Evolutionary conservation across 2,329 filamentous ascomycete genomes (phyloP).

Genomic region (Phialophora macrospora): DNA sequence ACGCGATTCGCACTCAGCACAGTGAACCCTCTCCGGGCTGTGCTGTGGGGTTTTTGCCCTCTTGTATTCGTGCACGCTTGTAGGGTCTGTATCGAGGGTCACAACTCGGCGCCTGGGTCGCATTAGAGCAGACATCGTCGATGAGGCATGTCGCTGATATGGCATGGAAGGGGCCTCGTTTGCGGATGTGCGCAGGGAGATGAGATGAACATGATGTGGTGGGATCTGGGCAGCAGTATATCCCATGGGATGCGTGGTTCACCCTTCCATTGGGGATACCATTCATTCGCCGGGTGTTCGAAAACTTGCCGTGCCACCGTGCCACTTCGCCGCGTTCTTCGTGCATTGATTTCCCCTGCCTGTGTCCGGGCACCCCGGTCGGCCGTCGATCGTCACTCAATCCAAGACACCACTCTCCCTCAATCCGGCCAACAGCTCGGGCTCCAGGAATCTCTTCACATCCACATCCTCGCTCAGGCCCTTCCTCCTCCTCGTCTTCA

Average conservation of each 20-base stretch:
- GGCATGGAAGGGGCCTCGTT: not conserved
- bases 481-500: slow-evolving; percentile 93
- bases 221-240: not conserved
- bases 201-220: not conserved
- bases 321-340: not conserved
- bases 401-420: slow-evolving; percentile 88
- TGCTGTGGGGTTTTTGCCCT: too few relatives aligned
- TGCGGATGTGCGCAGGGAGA: too few relatives aligned
- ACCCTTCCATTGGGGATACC: not conserved
- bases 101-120: not conserved
- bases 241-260: not conserved
- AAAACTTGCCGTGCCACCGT: not conserved
- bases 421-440: slow-evolving; percentile 85
- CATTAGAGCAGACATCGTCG: not conserved
- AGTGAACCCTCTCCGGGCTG: too few relatives aligned
- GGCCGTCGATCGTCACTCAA: slow-evolving; percentile 18
- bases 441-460: slow-evolving; percentile 94
- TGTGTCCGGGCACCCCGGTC: too few relatives aligned
- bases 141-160: not conserved
- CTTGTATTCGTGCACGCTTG: too few relatives aligned
- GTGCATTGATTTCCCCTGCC: not conserved
- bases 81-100: not conserved
- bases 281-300: not conserved
- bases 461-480: slow-evolving; percentile 93
- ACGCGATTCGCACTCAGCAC: too few relatives aligned